A percentile compares a stretch with the other conserved stretches of the same genome.
Evolutionary conservation across 495 filamentous ascomycete genomes (phyloP).

Genomic region (Cercophora newfieldiana): DNA sequence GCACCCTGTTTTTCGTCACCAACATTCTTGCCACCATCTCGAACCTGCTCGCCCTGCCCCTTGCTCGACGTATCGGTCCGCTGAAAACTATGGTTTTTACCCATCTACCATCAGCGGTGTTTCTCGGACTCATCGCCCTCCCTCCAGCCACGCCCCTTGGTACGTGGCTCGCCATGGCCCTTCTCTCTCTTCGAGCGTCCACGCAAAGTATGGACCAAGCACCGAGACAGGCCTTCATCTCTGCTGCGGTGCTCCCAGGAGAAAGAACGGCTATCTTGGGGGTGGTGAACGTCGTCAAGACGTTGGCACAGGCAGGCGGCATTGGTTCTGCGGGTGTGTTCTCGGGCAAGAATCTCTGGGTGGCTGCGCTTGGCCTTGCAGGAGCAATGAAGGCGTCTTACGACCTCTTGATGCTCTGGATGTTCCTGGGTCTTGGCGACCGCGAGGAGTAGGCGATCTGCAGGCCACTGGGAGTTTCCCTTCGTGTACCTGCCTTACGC

Average conservation of each 20-base stretch:
- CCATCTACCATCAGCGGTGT: constrained; percentile 73
- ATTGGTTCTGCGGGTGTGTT: constrained; percentile 71
- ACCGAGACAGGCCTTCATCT: constrained; percentile 76
- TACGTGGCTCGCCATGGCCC: constrained; percentile 56
- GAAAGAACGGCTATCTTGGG: constrained; percentile 82
- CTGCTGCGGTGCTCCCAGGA: constrained; percentile 65
- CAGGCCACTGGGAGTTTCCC: neutral
- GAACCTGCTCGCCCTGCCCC: constrained; percentile 68
- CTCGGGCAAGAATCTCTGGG: constrained; percentile 61
- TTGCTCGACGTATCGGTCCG: constrained; percentile 74
- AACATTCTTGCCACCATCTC: constrained; percentile 66
- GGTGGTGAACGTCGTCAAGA: constrained; percentile 67
- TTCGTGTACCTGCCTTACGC: neutral
- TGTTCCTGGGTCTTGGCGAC: constrained; percentile 44
- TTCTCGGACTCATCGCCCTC: constrained; percentile 68
- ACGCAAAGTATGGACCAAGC: constrained; percentile 80
- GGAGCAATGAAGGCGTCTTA: constrained; percentile 68
- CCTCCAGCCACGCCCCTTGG: constrained; percentile 38
- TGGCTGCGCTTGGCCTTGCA: constrained; percentile 66
- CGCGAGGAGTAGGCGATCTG: neutral
- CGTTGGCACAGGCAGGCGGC: constrained; percentile 60
- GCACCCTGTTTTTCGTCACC: constrained; percentile 66
- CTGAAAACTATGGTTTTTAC: constrained; percentile 88
- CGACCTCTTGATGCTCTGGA: constrained; percentile 67
- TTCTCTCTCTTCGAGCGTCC: constrained; percentile 69